Evolutionary conservation across 2,329 filamentous ascomycete species (phyloP), one percentile per base, ranked within the genome.

Genomic region (Colletotrichum musae): DNA sequence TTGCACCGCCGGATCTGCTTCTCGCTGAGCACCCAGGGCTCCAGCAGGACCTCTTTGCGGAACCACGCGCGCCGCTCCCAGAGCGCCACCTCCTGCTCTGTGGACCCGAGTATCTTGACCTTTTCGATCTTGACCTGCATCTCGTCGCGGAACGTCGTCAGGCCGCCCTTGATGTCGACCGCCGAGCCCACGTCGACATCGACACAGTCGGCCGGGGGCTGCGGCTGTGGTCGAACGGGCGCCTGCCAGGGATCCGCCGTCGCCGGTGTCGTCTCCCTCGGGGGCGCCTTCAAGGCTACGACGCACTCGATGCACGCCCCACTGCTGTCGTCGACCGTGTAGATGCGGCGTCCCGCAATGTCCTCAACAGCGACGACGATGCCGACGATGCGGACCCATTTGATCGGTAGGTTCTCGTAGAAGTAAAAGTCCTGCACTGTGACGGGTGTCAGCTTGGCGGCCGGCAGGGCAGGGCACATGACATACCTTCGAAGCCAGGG

Each of bases 301-400:
- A 72, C 65, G 59, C 84, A 86, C 68, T 91, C 86, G 24, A 92
- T 86, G 66, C 86, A 89, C 26, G 78, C 79, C 15, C 90, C 90
- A 72, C 87, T 91, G 76, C 89, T 88, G 77, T 92, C 90, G 73
- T 92, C 90, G n/a, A 92, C 77, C 2, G 86, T 90, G 73, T 86
- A 89, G 48, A 87, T 79, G 52, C 81, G 83, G 43, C 81, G 81
- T 43, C 79, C 79, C 43, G 74, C 71, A 64, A 82, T 86, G 24
- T 89, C 84, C 71, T 89, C 86, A 43, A 89, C 80, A 13, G 87
- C 88, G 64, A 94, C 90, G 24, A 95, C 86, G 9, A 94, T 79
- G 36, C 93, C 93, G 7, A 90, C 86, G 39, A 95, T 79, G 70
- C 91, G 90, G 61, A 93, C 88, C 88, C 91, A 95, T 85, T 90